These are phyloP conservation scores for Dalbergia cochinchinensis DNA, from an alignment of 306 rosid genomes.

Conservation along the genomic window DNA sequence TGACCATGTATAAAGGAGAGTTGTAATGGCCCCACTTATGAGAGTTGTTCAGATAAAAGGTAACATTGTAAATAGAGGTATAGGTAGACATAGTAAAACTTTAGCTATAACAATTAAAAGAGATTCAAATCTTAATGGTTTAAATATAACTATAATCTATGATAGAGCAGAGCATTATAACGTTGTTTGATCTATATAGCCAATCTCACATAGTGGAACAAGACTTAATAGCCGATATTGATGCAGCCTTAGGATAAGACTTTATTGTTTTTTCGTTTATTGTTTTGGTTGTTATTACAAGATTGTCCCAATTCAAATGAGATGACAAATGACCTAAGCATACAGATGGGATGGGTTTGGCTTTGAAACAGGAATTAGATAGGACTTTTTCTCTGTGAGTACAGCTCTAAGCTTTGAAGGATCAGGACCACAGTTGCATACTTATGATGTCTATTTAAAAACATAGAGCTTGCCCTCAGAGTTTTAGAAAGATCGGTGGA, in stretches of 20 bases:
- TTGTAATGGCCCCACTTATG: too few relatives aligned
- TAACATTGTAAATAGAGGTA: too few relatives aligned
- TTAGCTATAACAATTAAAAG: too few relatives aligned
- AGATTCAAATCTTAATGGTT: too few relatives aligned
- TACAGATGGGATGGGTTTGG: constrained; percentile 46
- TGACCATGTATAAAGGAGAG: too few relatives aligned
- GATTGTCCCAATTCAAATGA: constrained; percentile 31
- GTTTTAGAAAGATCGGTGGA: constrained; percentile 57
- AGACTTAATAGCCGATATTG: too few relatives aligned
- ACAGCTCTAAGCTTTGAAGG: not conserved
- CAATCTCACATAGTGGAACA: too few relatives aligned
- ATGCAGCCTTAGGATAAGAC: not conserved
- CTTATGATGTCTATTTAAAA: constrained; percentile 57
- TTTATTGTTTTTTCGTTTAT: not conserved
- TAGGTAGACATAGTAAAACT: too few relatives aligned
- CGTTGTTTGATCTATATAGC: too few relatives aligned
- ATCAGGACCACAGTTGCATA: constrained; percentile 52
- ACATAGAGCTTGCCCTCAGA: constrained; percentile 40
- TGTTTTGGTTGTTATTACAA: not conserved
- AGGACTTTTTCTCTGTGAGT: constrained; percentile 16
- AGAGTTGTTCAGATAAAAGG: too few relatives aligned
- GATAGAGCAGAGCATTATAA: too few relatives aligned
- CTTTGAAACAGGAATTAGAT: constrained; percentile 36
- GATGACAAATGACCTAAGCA: constrained; percentile 43
- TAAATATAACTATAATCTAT: not conserved